Percentiles rank a stretch among this genome's conserved stretches.
Conservation (phyloP, 2,329 filamentous ascomycete genomes). For the Xylaria polymorpha region DNA sequence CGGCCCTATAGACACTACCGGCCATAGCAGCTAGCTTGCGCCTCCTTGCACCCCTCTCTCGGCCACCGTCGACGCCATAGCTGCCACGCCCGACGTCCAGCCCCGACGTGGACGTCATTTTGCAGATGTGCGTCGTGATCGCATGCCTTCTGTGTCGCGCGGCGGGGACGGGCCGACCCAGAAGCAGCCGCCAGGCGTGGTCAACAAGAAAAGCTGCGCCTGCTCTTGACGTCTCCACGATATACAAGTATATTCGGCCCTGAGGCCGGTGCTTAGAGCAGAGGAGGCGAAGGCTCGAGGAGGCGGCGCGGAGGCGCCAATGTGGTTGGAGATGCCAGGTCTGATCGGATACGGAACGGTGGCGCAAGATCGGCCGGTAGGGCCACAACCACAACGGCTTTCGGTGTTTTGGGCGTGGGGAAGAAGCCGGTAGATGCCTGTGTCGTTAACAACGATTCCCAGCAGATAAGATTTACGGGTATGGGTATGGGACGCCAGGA, state of each 20-base stretch:
- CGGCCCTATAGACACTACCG: constrained; percentile 66
- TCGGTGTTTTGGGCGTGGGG: neutral
- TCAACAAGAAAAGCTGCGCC: constrained; percentile 61
- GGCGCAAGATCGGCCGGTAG: neutral
- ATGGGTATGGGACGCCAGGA: too few relatives aligned
- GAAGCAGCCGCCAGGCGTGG: constrained; percentile 59
- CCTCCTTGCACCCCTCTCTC: constrained; percentile 77
- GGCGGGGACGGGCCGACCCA: constrained; percentile 53
- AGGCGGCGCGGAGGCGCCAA: constrained; percentile 60
- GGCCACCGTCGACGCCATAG: constrained; percentile 53
- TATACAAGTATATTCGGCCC: constrained; percentile 78
- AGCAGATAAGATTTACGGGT: neutral
- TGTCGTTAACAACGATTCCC: neutral
- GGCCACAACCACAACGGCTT: neutral
- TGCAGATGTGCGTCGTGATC: constrained; percentile 41
- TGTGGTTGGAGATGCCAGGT: constrained; percentile 45
- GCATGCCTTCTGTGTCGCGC: constrained; percentile 52
- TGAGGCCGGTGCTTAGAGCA: constrained; percentile 77
- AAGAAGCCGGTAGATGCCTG: neutral
- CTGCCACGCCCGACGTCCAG: constrained; percentile 51
- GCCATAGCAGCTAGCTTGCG: constrained; percentile 78
- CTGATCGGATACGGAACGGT: neutral
- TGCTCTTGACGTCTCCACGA: constrained; percentile 69
- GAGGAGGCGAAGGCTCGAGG: constrained; percentile 63
- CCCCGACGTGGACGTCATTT: constrained; percentile 51